Evolutionary conservation across 805 yeast species (phyloP).

Genomic region (Kazachstania kunashirensis): DNA sequence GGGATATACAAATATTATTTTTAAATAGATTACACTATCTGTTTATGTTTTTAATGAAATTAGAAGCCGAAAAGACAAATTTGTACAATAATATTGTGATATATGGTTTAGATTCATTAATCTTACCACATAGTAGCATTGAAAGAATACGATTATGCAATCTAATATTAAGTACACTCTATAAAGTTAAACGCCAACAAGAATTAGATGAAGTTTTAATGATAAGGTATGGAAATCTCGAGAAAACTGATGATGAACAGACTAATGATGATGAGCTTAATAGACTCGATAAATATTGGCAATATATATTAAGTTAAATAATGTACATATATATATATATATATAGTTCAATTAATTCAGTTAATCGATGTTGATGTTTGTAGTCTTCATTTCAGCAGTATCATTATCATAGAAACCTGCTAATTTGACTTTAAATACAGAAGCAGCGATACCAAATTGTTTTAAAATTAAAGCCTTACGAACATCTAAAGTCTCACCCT

Average conservation of each 20-base stretch:
- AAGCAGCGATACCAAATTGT: conserved; percentile 90
- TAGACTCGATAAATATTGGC: conserved; percentile 22
- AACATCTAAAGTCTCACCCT: conserved; percentile 77
- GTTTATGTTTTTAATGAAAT: conserved; percentile 28
- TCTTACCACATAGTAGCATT: background rate
- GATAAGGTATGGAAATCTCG: conserved; percentile 4
- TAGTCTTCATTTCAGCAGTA: conserved; percentile 25
- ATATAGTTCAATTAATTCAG: background rate
- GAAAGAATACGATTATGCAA: conserved; percentile 14
- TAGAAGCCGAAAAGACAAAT: conserved; percentile 19
- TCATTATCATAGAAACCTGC: conserved; percentile 73
- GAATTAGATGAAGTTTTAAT: conserved; percentile 9
- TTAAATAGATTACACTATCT: conserved; percentile 25
- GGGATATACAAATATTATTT: conserved; percentile 20
- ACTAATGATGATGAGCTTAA: conserved; percentile 4
- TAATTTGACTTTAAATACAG: conserved; percentile 77
- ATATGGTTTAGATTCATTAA: conserved; percentile 22
- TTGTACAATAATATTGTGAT: conserved; percentile 18
- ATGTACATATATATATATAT: background rate
- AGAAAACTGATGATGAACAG: conserved; percentile 1
- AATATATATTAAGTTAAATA: conserved; percentile 9
- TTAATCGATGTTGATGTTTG: conserved; percentile 29
- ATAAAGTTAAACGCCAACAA: conserved; percentile 15
- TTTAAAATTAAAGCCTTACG: conserved; percentile 86
- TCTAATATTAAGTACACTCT: conserved; percentile 18